Evolutionary conservation across 345 rosid genomes (phyloP), one percentile per base, ranked within the genome.

Genomic region (Heritiera littoralis): DNA sequence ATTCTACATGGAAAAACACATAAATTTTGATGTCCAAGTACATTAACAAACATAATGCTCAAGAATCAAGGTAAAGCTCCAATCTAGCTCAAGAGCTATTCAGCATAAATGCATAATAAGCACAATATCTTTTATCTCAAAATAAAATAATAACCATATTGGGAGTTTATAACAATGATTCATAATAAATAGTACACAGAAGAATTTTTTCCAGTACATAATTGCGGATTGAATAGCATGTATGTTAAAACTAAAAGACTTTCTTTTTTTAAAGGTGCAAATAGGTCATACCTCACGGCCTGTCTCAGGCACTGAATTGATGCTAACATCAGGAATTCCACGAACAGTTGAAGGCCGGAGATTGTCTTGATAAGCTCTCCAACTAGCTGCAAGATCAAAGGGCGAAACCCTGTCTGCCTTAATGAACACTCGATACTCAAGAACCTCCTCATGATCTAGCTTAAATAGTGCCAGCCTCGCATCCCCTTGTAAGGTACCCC

Each of bases 361-460:
- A 73, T 94, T 96, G 82, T 96, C 97, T 81, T 91, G 93, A 77
- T 94, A 96, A 82, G 98, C 97, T 83, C 98, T 87, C 98, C 99
- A 96, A 84, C 99, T 94, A 75, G 98, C 97, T 3, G 99, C 99
- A 68, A 96, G 98, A 83, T 96, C 99, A 85, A 96, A 91, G 10
- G 99, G 99, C 5, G 99, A 96, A 75, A 96, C 95, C 88, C 95
- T 83, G 56, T 96, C 97, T 6, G 97, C 97, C 76, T 92, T 91
- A 78, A 96, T 86, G 78, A 88, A 90, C 73, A 92, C 97, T 10
- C 91, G 86, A 74, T 82, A 90, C 87, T 92, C 99, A 78, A 94
- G 89, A 79, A 88, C 84, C 82, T 89, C 98, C 28, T 92, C 97
- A 51, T 89, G 86, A 77, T 85, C 92, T 55, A 89, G 82, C 86